Base-by-base conservation (phyloP, 306 rosid genomes). In the Casuarina equisetifolia region DNA sequence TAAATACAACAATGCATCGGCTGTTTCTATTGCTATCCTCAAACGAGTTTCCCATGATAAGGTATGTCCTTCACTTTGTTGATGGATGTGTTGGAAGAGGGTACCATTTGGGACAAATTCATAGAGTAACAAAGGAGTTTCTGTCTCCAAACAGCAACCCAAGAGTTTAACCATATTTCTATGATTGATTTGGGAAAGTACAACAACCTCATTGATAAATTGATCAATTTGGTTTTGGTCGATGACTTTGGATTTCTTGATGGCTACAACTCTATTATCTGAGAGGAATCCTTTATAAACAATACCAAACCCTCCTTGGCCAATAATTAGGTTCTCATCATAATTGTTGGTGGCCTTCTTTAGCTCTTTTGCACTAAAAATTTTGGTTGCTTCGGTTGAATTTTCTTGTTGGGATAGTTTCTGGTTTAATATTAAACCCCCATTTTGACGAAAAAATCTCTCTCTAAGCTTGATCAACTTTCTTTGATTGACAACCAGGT, bases 11-110 rank as follows among this genome's bases (percentile, higher is more conserved):
- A 46, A 12, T 9, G 51, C 51, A 0, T 46, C 3, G 0, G 13
- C 51, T 46, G 13, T 79, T 64, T 86, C 85, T 19, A 68, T 39
- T 10, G 85, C 85, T 70, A 85, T 82, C 20, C 36, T 77, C 2
- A 85, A 40, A 6, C 74, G 49, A 6, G 42, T 57, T 10, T 66
- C 35, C 77, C 76, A 80, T 4, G 42, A 4, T 1, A 19, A 9
- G 6, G 53, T 38, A 0, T 1, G 5, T 4, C 2, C 7, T n/a
- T 43, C 10, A 12, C 51, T 9, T 46, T 46, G 12, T 7, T 9
- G 51, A 46, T 46, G 51, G 8, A 46, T 9, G 12, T 46, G 2
- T 9, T 46, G 12, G 51, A 46, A 46, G 13, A 46, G 3, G 1
- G 51, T 46, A 46, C 51, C 51, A 0, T 9, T 9, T 3, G 51